Base-by-base conservation (phyloP, 2,329 filamentous ascomycete genomes). In the Spiromastix sp. region DNA sequence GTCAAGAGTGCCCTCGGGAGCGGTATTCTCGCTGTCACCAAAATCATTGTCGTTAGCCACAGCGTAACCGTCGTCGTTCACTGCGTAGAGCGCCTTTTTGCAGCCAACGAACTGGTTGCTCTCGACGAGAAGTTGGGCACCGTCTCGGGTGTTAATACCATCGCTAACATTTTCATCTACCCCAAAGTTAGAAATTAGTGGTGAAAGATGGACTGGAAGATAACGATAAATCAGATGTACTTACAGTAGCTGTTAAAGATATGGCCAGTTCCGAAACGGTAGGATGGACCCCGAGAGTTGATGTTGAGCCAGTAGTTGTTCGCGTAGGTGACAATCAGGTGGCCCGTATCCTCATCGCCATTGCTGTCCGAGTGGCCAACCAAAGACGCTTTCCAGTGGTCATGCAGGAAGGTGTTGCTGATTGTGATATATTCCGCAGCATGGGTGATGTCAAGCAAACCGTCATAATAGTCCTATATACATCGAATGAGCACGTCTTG, bases 401-500 rank as follows among this genome's bases (percentile, higher is more conserved):
- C 62, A 36, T 64, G 60, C 38, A 68, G 55, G 26, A 60, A 60
- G 15, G 50, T 60, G 48, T 59, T 57, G 1, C 61, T 63, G 8
- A 67, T 52, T 0, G 64, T 67, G 5, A 68, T 49, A 39, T 51
- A 55, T 42, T 68, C 65, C 2, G 57, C 56, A 2, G 56, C 65
- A 38, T 68, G 65, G 0, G 57, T 62, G 30, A 67, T 53, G 42
- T 68, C 65, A 2, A 34, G 32, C 5, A 34, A 24, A 26, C 32
- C 32, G 27, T 34, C 63, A 17, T 65, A 64, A 17, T 54, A 51
- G 46, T 67, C 64, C 45, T 67, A n/a, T n/a, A n/a, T 68, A 24
- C 58, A 58, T 5, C 54, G 54, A n/a, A 30, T 43, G 0, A 58
- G 39, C 4, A 57, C 53, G 54, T 53, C 16, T 49, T 57, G n/a